Base-by-base conservation (phyloP, 176 grass and related monocot species). In the Avena eriantha region DNA sequence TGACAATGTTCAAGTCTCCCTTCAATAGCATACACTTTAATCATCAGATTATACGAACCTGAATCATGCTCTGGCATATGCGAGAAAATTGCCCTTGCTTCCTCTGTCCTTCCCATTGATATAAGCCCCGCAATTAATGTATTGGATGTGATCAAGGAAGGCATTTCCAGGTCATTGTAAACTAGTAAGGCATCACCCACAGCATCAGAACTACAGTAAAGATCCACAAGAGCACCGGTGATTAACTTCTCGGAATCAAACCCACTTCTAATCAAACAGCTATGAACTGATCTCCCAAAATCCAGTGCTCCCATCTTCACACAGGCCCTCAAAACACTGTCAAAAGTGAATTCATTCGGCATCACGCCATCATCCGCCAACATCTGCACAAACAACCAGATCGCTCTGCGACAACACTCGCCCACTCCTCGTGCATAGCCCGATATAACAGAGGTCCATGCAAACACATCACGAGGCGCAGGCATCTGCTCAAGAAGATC, bases 11-110 rank as follows among this genome's bases (percentile, higher is more conserved):
- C 88, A 78, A 93, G 56, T n/a, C 71, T 90, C 21, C 85, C 88
- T 8, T 90, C 88, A 31, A 64, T 63, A 41, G 85, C 87, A 31
- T 78, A 93, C 16, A 78, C 19, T 66, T 85, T 93, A 67, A 90
- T 90, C 85, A 93, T 93, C 47, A 93, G 66, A 79, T 93, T 93
- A 56, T 87, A 90, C 24, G 91, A 90, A 34, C 88, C 88, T 16
- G 85, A 86, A 67, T 84, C 69, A 41, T 89, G 84, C 41, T 89
- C 80, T 59, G 60, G 41, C 87, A 89, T 89, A 69, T 47, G 67
- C 14, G 50, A 70, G 63, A 89, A 92, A 39, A 92, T 51, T 53
- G 64, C 8, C 74, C 81, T 89, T 34, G 87, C 87, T 64, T 89
- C 84, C 18, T 82, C 51, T 21, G 16, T 77, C 84, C 75, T 89